Evolutionary conservation across 2,329 filamentous ascomycete genomes (phyloP), one percentile per base, ranked within the genome.

Genomic region (Penicillium fuscoglaucum): DNA sequence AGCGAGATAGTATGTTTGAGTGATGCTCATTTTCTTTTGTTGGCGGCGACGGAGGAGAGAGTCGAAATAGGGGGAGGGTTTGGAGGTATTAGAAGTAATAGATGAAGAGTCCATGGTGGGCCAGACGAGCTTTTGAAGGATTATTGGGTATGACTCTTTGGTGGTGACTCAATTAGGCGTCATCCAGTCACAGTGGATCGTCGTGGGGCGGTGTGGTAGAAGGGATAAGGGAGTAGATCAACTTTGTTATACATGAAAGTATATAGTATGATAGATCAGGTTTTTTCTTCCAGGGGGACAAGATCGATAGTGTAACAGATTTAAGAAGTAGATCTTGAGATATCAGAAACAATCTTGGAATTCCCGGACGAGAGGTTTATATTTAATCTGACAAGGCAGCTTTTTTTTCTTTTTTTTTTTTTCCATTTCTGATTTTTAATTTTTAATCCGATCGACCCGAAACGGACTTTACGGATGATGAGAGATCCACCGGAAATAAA

Each of bases 1-100:
- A 75, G 95, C 95, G 71, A 98, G 89, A 82, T 91, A 96, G 89
- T 98, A 99, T 62, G 93, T 98, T 80, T 97, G 92, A 29, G 93
- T 96, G 81, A 98, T 89, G 76, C 90, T 96, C 95, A 98, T 98
- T 80, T 89, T 93, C 79, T 92, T 90, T 81, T 89, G 83, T 76
- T 80, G 79, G 31, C 69, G 72, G 21, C 69, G 67, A 39, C 73
- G 68, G 41, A 64, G 53, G 60, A 74, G 64, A 65, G 79, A 77
- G 51, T 80, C 69, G 37, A 78, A 78, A 66, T 76, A 73, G 29
- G 75, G 70, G 53, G 69, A 70, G 54, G 69, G 58, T 60, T 71
- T 66, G 58, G 74, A 66, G 61, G 66, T 60, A 45, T 66, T 56
- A 24, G 60, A 50, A 35, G 63, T 58, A 40, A 37, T 51, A 40